Base-by-base conservation (phyloP, 352 stramenopile species). In the Phytophthora pistaciae region DNA sequence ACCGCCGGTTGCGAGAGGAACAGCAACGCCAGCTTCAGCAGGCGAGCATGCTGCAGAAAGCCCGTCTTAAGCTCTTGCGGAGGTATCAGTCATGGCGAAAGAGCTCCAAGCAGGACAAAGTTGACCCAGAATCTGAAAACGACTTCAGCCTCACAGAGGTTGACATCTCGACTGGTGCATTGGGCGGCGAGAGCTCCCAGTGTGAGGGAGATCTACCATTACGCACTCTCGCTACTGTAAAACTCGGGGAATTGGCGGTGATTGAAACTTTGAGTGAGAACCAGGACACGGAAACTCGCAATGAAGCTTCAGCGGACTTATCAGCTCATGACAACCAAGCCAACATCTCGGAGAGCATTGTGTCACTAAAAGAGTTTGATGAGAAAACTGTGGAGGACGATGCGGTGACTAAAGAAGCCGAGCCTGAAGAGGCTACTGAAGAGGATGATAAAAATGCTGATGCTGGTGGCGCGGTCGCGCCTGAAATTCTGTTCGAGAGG, bases 11-110 rank as follows among this genome's bases (percentile, higher is more conserved):
- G 31, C 70, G n/a, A 21, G 59, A 64, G 52, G 66, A 70, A 55
- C 23, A 77, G 31, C 70, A 48, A 52, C 59, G 56, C 20, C 18
- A 74, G 20, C 59, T 65, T 31, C 9, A 70, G 1, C 44, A 64
- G 3, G 50, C n/a, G 13, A 66, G 4, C 9, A 21, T 57, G 60
- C 6, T 74, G 36, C 44, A 74, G 36, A 70, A 46, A 14, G 46
- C 70, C 25, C 56, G 65, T 38, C 38, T 63, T 5, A 74, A 77
- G 31, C 60, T 77, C 13, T 29, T 74, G 42, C 55, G 40, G 29
- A 70, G 57, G 25, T 77, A 77, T 49, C 70, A 77, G 38, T 53
- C 42, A 1, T 74, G 66, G 70, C 50, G 66, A 46, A 18, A 63
- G 36, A 54, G 20, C 21, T 31, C 48, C 3, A 66, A 56, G 13